phyloP scores from a whole-genome alignment of 2,329 filamentous ascomycete species.

The Teratosphaeria nubilosa region DNA sequence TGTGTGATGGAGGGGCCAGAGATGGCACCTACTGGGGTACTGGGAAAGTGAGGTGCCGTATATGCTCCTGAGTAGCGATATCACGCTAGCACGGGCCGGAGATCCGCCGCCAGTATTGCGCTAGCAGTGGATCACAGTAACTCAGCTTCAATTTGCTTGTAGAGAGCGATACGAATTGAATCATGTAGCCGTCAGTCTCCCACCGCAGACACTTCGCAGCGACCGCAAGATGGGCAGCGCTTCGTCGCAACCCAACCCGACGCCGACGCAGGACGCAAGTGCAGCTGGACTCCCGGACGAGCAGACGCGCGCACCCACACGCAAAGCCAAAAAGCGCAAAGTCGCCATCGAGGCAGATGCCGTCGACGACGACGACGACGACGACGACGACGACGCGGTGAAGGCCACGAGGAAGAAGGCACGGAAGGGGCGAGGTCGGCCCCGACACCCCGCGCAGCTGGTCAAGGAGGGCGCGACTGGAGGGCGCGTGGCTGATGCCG shows the following conservation, averaged over 20 bases:
- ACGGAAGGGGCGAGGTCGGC: neutral
- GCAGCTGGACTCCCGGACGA: neutral
- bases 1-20: neutral
- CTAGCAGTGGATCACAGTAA: neutral
- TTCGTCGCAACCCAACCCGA: constrained; percentile 3
- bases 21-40: neutral
- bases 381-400: neutral
- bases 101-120: neutral
- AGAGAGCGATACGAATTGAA: no score
- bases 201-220: neutral
- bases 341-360: neutral
- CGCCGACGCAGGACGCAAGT: neutral
- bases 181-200: neutral
- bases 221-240: constrained; percentile 3
- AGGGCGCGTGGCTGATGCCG: neutral
- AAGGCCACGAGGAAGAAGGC: neutral
- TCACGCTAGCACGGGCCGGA: neutral
- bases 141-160: no score
- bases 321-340: neutral
- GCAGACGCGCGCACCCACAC: neutral
- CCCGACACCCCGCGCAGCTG: constrained; percentile 1
- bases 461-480: neutral
- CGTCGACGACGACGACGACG: neutral
- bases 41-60: neutral
- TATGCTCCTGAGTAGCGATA: neutral